A percentile compares a stretch with the other conserved stretches of the same genome.
Evolutionary conservation across 2,329 filamentous ascomycete species (phyloP).

Genomic region (Basipetospora chlamydospora): DNA sequence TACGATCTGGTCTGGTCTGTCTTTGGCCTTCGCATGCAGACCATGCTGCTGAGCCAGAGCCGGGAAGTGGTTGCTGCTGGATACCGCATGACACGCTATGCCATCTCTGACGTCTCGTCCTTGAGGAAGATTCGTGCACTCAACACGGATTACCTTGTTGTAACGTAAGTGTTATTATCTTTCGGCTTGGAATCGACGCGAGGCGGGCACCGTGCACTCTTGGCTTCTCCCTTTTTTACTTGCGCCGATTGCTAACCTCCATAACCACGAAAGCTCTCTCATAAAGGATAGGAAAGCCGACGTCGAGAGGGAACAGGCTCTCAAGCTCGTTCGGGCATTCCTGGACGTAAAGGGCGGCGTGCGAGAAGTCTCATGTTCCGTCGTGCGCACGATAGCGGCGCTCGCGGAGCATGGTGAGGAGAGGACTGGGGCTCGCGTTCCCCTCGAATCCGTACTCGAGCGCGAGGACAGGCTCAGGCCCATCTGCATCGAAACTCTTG

Average conservation of each 20-base stretch:
- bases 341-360: conserved; percentile 90
- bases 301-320: conserved; percentile 87
- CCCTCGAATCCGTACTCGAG: conserved; percentile 53
- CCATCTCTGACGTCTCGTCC: conserved; percentile 82
- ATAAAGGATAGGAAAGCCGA: conserved; percentile 96
- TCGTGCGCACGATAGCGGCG: conserved; percentile 80
- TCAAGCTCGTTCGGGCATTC: conserved; percentile 93
- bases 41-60: conserved; percentile 90
- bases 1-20: conserved; percentile 94
- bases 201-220: no score
- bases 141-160: conserved; percentile 85
- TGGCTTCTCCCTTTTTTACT: no score
- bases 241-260: no score
- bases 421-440: conserved; percentile 36
- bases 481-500: conserved; percentile 84
- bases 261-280: conserved; percentile 44
- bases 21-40: conserved; percentile 85
- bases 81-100: conserved; percentile 85
- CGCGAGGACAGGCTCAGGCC: conserved; percentile 72
- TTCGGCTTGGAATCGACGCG: no score
- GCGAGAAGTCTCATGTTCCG: conserved; percentile 69
- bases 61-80: conserved; percentile 90
- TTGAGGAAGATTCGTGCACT: conserved; percentile 74
- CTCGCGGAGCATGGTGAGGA: conserved; percentile 83
- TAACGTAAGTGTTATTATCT: conserved; percentile 43